Evolutionary conservation across 2,329 filamentous ascomycete genomes (phyloP), one percentile per base, ranked within the genome.

Genomic region (Trichoderma afroharzianum): DNA sequence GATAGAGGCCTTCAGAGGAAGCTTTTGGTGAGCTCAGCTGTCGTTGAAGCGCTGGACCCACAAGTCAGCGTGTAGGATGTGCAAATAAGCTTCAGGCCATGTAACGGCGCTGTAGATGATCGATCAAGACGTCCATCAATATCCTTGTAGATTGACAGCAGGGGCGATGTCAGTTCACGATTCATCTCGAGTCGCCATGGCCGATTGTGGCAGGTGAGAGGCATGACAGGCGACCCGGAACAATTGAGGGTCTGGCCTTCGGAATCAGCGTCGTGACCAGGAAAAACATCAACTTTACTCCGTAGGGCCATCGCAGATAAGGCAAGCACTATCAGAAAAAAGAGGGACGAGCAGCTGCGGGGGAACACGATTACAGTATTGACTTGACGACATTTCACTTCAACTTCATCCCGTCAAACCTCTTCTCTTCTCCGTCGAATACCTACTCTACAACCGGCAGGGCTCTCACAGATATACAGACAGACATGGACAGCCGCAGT

Each of bases 401-500:
- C 12, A 14, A 62, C 21, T 62, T 53, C 11, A 61, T 36, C 36
- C 14, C 30, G 33, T 53, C 57, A 33, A 24, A 18, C 28, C 26
- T 50, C n/a, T 59, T 32, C 11, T 18, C 30, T 14, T 53, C 36
- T 14, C 28, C 39, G 15, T n/a, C 30, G 33, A 53, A 50, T 28
- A 1, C 26, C 28, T 6, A 57, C 32, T 39, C n/a, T 53, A 47
- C 11, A 2, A n/a, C 50, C 50, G 24, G 21, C 63, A 36, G n/a
- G 28, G 5, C 9, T 26, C 5, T 18, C 36, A 8, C 36, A 39
- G 36, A 39, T 39, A 39, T 39, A 8, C 15, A 18, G 14, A 43
- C 43, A 8, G 15, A 32, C 32, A 69, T 69, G 71, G 43, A 70
- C 18, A 77, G 73, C 57, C 80, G 75, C 47, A 80, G 84, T 43